Base-by-base conservation (phyloP, 2,329 filamentous ascomycete species). In the Aspergillus nomiae region DNA sequence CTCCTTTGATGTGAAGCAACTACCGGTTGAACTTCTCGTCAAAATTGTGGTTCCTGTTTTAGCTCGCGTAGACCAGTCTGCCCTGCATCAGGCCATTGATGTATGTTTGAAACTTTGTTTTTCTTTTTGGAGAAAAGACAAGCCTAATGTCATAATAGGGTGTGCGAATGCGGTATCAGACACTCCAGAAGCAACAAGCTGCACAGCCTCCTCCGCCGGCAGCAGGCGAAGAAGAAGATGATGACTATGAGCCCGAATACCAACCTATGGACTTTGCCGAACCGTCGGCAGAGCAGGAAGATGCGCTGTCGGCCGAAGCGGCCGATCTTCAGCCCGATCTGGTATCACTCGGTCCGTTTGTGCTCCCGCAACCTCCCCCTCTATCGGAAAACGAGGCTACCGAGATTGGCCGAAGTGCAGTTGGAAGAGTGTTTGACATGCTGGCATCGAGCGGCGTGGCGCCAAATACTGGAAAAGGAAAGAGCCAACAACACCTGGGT, bases 161-260 rank as follows among this genome's bases (percentile, higher is more conserved):
- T 54, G 70, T 82, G 48, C 76, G 79, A 55, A 73, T 67, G 62
- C 75, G 79, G 55, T 76, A 78, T 64, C 69, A 77, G 61, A 72
- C 76, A 6, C 69, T 78, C 21, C 76, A 70, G 41, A 76, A 74
- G 66, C 75, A 76, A 30, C 77, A 79, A 64, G 73, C 72, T 24
- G 68, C 64, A 63, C 76, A 69, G 68, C 76, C 64, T n/a, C 70
- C 73, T 56, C 51, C 51, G 14, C 61, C 68, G 24, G 61, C 65
- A 14, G 62, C 67, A 4, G 71, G 70, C 3, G 77, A 76, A 54
- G 89, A 90, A 10, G 93, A 96, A 48, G 94, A 97, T 24, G 92
- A 96, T 67, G 92, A 97, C 70, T 97, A 97, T 73, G 94, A 97
- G 71, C 94, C 94, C 0, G 91, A 96, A 72, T 93, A 92, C 69